Evolutionary conservation across 2,329 filamentous ascomycete genomes (phyloP).

Genomic region (Atkinsonella hypoxylon): DNA sequence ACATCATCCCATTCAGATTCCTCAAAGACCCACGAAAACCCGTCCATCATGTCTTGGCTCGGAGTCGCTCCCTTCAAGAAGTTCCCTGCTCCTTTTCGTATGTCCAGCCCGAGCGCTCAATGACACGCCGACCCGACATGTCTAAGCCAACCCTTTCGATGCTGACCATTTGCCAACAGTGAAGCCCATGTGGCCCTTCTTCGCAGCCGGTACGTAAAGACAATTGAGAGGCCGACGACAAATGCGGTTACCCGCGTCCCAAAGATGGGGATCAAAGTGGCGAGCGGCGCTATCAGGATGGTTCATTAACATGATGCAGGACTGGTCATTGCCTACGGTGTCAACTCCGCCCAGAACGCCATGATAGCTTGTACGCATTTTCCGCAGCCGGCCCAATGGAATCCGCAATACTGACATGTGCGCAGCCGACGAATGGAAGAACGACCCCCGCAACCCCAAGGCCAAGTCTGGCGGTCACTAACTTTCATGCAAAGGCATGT

Average conservation of each 20-base stretch:
- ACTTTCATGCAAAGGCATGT: constrained; percentile 11
- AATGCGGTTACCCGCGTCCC: no score
- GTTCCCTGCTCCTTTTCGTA: constrained; percentile 69
- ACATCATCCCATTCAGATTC: constrained; percentile 18
- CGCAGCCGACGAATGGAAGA: constrained; percentile 86
- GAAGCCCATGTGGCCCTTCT: constrained; percentile 87
- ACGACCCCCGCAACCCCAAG: constrained; percentile 82
- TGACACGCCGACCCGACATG: constrained; percentile 8
- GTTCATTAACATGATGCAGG: constrained; percentile 39
- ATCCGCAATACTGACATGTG: constrained; percentile 13
- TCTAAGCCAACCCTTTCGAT: constrained; percentile 8
- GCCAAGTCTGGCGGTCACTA: constrained; percentile 38
- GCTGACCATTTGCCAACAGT: constrained; percentile 40
- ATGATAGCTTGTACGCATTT: constrained; percentile 59
- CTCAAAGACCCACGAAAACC: constrained; percentile 25
- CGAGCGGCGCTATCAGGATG: neutral
- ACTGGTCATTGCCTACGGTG: constrained; percentile 75
- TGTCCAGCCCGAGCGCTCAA: constrained; percentile 31
- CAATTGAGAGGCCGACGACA: constrained; percentile 3
- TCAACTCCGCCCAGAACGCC: constrained; percentile 71
- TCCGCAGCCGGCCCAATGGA: neutral
- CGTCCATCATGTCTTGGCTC: constrained; percentile 61
- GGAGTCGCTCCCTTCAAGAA: constrained; percentile 58
- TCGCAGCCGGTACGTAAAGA: constrained; percentile 69
- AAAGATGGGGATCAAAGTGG: no score